Percentiles rank a stretch among this genome's conserved stretches.
These are phyloP conservation scores for Colletotrichum chrysophilum DNA, from an alignment of 2,329 filamentous ascomycete species.

Conservation along the genomic window DNA sequence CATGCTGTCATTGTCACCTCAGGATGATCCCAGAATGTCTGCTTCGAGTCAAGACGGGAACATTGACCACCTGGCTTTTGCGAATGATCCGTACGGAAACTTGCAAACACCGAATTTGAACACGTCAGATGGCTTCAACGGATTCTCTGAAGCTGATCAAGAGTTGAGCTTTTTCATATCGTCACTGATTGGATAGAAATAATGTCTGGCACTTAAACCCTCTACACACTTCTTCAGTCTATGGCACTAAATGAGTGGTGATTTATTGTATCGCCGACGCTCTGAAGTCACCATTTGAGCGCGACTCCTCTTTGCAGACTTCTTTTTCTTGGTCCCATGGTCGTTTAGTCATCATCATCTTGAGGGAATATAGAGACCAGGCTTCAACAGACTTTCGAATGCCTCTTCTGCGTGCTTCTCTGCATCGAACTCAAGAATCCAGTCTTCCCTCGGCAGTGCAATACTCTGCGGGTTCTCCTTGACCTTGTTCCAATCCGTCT, in stretches of 20 bases:
- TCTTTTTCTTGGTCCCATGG: not conserved
- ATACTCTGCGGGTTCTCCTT: not conserved
- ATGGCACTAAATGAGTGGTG: not conserved
- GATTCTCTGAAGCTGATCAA: not conserved
- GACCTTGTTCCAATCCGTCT: not conserved
- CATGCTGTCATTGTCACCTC: not conserved
- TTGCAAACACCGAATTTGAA: not conserved
- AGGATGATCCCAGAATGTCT: not conserved
- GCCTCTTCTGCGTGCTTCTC: not conserved
- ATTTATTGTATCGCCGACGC: not conserved
- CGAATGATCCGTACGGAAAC: not conserved
- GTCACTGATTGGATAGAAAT: not conserved
- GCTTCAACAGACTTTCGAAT: not conserved
- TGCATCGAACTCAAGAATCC: not conserved
- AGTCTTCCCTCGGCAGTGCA: not conserved
- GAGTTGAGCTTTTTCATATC: not conserved
- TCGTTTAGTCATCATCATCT: not conserved
- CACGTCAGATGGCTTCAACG: not conserved
- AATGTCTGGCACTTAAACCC: not conserved
- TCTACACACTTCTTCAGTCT: not conserved
- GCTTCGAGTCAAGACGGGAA: not conserved
- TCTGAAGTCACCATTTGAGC: not conserved
- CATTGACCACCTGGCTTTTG: not conserved
- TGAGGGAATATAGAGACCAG: not conserved
- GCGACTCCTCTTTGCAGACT: fast-evolving